Evolutionary conservation across 371 early-diverging fungal genomes (phyloP), one percentile per base, ranked within the genome.

Genomic region (Mucor indicus): DNA sequence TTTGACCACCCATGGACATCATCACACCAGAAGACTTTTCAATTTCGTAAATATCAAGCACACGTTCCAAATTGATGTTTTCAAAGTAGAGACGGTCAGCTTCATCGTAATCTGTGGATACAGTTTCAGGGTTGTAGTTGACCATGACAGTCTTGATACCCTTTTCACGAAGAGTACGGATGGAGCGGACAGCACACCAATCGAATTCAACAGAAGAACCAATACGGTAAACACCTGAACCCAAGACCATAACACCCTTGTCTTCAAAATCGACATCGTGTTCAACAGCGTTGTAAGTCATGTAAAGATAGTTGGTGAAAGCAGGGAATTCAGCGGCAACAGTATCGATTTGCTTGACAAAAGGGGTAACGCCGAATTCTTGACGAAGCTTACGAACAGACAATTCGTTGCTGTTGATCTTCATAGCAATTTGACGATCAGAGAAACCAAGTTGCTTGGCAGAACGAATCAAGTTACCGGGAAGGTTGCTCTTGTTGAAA

Each of bases 101-200:
- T 74, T 97, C 96, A 63, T 97, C 97, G 48, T 90, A 97, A 79
- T 97, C 97, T 2, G 97, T 97, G 4, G 89, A 89, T 3, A 97
- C 97, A 9, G 97, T 97, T 64, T 97, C 97, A 3, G 97, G 97
- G 65, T 97, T 97, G 74, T 95, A 95, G 76, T 97, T 97, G 55
- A 97, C 80, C 95, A 95, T 95, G 52, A 95, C 80, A 2, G 96
- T 95, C 77, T 92, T 92, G 67, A 83, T 64, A 19, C 87, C 87
- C 58, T 78, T 69, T 43, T 80, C 74, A 32, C 94, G 89, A 42
- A 97, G 77, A 12, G 93, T 87, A 51, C 95, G 90, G 47, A 95
- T 92, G 27, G 92, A 87, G 29, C 91, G 84, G 17, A 95, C 96
- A 17, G 89, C 95, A 64, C 97, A 95, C 97, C 97, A 95, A 67